Evolutionary conservation across 768 basidiomycete species (phyloP).

Genomic region (Gloeopeniophorella convolvens): DNA sequence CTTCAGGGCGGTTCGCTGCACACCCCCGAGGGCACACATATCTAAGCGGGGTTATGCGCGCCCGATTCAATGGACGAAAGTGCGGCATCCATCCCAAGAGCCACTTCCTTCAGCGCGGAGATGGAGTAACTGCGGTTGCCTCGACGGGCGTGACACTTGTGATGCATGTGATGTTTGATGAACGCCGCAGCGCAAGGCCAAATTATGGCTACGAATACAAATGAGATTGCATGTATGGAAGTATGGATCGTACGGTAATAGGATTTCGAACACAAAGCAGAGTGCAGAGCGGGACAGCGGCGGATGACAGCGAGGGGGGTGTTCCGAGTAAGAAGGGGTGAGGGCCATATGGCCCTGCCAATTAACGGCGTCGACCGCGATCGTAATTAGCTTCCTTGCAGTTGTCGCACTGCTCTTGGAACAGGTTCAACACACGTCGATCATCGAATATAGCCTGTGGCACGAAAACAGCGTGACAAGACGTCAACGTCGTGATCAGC

Average conservation of each 20-base stretch:
- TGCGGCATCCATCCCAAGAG: slow-evolving; percentile 1
- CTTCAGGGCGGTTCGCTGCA: neutral
- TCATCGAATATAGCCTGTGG: slow-evolving; percentile 31
- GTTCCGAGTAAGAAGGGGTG: neutral
- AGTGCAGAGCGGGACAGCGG: slow-evolving; percentile 13
- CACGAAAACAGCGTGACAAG: neutral
- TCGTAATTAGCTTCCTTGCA: slow-evolving; percentile 38
- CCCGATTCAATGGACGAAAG: neutral
- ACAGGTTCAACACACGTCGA: slow-evolving; percentile 55
- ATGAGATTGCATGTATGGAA: slow-evolving; percentile 6
- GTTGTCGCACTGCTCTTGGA: slow-evolving; percentile 55
- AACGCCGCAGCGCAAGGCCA: neutral
- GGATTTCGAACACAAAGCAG: neutral
- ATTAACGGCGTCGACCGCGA: slow-evolving; percentile 23
- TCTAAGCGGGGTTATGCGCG: neutral
- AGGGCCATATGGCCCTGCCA: slow-evolving; percentile 7
- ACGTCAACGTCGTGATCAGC: slow-evolving; percentile 3
- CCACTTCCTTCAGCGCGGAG: slow-evolving; percentile 2
- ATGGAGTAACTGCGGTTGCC: neutral
- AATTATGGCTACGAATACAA: slow-evolving; percentile 10
- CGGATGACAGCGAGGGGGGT: neutral
- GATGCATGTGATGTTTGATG: slow-evolving; percentile 3
- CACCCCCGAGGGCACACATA: neutral
- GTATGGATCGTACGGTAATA: slow-evolving; percentile 12
- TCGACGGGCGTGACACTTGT: slow-evolving; percentile 2